phyloP scores from a whole-genome alignment of 2,329 filamentous ascomycete genomes.

The Trichoderma atrobrunneum region DNA sequence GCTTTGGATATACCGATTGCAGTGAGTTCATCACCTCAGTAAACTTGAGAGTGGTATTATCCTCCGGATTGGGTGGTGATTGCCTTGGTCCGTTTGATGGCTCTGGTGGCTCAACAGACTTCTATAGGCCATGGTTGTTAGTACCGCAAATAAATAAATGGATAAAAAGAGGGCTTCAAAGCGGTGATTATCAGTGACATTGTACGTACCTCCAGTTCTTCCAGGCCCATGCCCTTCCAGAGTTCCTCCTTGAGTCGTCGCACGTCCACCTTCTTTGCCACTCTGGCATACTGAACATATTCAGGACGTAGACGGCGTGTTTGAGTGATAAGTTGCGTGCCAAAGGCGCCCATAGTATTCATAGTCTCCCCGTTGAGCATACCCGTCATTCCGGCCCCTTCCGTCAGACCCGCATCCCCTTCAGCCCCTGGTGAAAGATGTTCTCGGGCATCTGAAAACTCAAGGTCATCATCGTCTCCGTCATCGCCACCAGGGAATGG shows the following conservation, averaged over 20 bases:
- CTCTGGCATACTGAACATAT: slow-evolving; percentile 67
- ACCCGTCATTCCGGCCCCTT: slow-evolving; percentile 48
- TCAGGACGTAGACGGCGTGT: slow-evolving; percentile 62
- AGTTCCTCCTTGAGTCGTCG: slow-evolving; percentile 66
- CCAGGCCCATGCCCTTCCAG: slow-evolving; percentile 64
- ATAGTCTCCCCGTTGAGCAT: slow-evolving; percentile 50
- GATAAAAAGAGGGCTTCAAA: neutral
- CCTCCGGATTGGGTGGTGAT: slow-evolving; percentile 28
- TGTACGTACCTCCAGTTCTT: slow-evolving; percentile 48
- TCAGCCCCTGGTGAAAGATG: slow-evolving; percentile 69
- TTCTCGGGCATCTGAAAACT: slow-evolving; percentile 78
- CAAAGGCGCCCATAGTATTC: slow-evolving; percentile 51
- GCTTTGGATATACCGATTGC: slow-evolving; percentile 79
- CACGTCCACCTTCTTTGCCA: slow-evolving; percentile 70
- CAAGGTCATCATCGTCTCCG: slow-evolving; percentile 65
- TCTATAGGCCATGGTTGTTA: neutral
- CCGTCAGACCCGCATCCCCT: slow-evolving; percentile 45
- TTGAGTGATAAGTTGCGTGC: slow-evolving; percentile 65
- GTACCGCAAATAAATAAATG: neutral
- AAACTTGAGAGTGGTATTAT: slow-evolving; percentile 69
- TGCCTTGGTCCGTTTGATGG: slow-evolving; percentile 29
- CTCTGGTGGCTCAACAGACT: slow-evolving; percentile 22
- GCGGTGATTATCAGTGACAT: neutral
- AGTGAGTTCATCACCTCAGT: slow-evolving; percentile 89
- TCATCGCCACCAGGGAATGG: slow-evolving; percentile 62